These are phyloP conservation scores for Hypoxylon fragiforme DNA, from an alignment of 495 filamentous ascomycete species.

Conservation along the genomic window DNA sequence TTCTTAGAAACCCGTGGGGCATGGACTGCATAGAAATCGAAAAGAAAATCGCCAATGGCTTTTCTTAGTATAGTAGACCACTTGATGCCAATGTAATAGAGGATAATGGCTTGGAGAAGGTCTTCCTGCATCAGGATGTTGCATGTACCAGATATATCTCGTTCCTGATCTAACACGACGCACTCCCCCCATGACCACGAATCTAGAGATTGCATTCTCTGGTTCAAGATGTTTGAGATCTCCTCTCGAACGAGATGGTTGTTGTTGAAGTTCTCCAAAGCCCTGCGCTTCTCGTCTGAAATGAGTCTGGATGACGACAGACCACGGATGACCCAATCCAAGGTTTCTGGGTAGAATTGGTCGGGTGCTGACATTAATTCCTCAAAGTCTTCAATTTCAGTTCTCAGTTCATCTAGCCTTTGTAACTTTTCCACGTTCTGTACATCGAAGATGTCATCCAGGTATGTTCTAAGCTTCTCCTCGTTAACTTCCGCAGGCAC, in stretches of 20 bases:
- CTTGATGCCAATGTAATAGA: conserved; percentile 65
- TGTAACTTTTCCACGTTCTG: conserved; percentile 40
- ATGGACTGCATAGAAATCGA: no score
- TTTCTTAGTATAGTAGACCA: conserved; percentile 62
- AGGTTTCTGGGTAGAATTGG: conserved; percentile 46
- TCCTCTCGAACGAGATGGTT: conserved; percentile 61
- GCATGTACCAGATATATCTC: conserved; percentile 64
- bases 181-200: conserved; percentile 64
- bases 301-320: conserved; percentile 60
- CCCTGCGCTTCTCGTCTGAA: conserved; percentile 59
- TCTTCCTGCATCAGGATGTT: conserved; percentile 69
- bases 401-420: conserved; percentile 49
- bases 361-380: conserved; percentile 38
- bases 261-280: conserved; percentile 62
- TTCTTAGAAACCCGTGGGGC: conserved; percentile 32
- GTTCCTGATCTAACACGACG: conserved; percentile 61
- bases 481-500: conserved; percentile 50
- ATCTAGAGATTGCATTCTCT: conserved; percentile 61
- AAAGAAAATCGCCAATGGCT: conserved; percentile 50
- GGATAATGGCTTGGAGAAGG: conserved; percentile 64
- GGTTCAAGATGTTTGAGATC: conserved; percentile 68
- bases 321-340: conserved; percentile 58
- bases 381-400: conserved; percentile 51
- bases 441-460: conserved; percentile 55
- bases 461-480: conserved; percentile 51